Base-by-base conservation (phyloP, 2,329 filamentous ascomycete genomes). In the Aspergillus flavus region DNA sequence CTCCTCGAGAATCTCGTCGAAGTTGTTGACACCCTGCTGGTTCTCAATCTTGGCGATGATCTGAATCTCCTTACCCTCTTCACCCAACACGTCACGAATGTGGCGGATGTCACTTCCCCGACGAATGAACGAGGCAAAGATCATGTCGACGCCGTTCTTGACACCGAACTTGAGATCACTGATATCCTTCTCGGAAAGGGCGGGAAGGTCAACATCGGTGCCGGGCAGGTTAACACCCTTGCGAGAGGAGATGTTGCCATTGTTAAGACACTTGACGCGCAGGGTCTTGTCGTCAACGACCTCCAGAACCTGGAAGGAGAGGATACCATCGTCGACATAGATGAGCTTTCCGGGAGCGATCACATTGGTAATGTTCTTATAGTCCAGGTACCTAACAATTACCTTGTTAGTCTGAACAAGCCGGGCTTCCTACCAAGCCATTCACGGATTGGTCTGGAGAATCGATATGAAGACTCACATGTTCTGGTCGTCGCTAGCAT, bases 1-100 rank as follows among this genome's bases (percentile, higher is more conserved):
- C 84, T 94, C 93, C 77, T 88, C 87, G 65, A 99, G 89, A 75
- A 99, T 99, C 84, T 98, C 94, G 73, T 91, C 89, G 81, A 99
- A 99, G 88, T 99, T 99, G 90, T 99, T 98, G 70, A 99, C 91
- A 82, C 95, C 95, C 84, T 99, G 95, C 81, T 97, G 92, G 86
- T 99, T 99, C 88, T 99, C 95, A 72, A 99, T 97, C 91, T 99
- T 99, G 87, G 95, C 91, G 79, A 99, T 98, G 84, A 99, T 97
- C 85, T 99, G 94, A 76, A 99, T 97, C 80, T 96, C 90, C 83
- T 91, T 93, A 81, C 95, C 95, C 52, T 96, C 91, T 76, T 93
- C 87, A 67, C 95, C 95, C 58, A 99, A 89, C 66, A 98, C 91
- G 69, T 91, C 87, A 71, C 95, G 94, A 80, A 99, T 99, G 75